Base-by-base conservation (phyloP, 202 grass and related monocot species). In the Carex arenaria region DNA sequence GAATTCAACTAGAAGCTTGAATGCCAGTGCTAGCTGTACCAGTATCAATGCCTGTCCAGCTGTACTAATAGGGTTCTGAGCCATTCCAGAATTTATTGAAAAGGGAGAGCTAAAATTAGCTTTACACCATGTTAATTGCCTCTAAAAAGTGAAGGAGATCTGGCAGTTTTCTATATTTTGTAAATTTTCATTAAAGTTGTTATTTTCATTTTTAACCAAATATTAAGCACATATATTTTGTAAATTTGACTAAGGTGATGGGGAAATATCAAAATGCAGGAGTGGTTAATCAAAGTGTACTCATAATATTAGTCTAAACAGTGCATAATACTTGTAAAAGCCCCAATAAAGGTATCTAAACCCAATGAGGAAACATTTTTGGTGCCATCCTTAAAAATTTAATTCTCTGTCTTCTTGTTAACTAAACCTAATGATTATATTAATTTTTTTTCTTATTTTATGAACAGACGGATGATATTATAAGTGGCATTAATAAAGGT, bases 381-480 rank as follows among this genome's bases (percentile, higher is more conserved):
- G 7, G 18, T 68, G 65, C 6, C 3, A 26, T 77, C 67, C 40
- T 45, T 42, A 45, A 9, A 12, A 70, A 45, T n/a, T 45, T 43
- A 45, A 45, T 70, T 56, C 49, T 53, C 34, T 57, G 10, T 28
- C 6, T 10, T 57, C 52, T 57, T 32, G 13, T 34, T 77, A 13
- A 56, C 8, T 11, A 36, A 14, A 77, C 17, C 36, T 34, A 34
- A n/a, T 57, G 72, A 56, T 77, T 57, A 30, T 73, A 53, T 56
- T 47, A 26, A 40, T 6, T 10, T 78, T 54, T 57, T 65, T 64
- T 74, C 2, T 54, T 53, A 17, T 76, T 32, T 74, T 19, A 47
- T 28, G 62, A 63, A 34, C 82, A 88, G 82, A 66, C 85, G 82
- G 83, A 81, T 75, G 68, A 65, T 17, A 88, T 85, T 60, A 63